phyloP scores from a whole-genome alignment of 2,329 filamentous ascomycete genomes.

The Xylariaceae sp. region DNA sequence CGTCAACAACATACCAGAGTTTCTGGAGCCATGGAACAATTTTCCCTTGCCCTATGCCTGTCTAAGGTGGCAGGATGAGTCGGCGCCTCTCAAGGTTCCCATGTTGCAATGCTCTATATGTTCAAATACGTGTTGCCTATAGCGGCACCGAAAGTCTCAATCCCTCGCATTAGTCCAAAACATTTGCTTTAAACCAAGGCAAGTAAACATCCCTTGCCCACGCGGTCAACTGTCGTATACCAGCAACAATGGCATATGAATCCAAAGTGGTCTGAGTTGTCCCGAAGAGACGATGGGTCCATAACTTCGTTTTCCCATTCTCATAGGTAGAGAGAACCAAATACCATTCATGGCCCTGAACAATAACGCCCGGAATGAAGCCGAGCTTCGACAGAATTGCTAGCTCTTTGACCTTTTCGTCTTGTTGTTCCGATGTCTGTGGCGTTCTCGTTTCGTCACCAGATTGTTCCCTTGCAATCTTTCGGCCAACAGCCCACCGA shows the following conservation, averaged over 20 bases:
- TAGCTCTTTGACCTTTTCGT: not conserved
- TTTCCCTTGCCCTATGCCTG: no score
- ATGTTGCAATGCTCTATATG: no score
- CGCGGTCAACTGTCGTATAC: not conserved
- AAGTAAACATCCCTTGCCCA: slow-evolving; percentile 3
- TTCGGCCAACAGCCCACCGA: slow-evolving; percentile 6
- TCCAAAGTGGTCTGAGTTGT: not conserved
- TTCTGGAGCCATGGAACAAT: no score
- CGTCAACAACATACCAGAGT: no score
- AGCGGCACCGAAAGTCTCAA: no score
- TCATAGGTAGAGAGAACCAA: slow-evolving; percentile 5
- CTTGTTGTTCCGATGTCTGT: not conserved
- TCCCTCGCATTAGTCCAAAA: not conserved
- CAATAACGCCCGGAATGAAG: slow-evolving; percentile 7
- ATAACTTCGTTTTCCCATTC: slow-evolving; percentile 5
- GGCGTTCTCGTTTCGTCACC: not conserved
- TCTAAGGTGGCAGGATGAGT: no score
- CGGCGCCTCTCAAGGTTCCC: no score
- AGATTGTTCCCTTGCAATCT: not conserved
- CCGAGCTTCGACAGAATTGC: slow-evolving; percentile 1
- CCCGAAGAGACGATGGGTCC: not conserved
- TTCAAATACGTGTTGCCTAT: no score
- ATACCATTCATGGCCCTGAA: slow-evolving; percentile 3
- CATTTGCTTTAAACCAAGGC: not conserved
- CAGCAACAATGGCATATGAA: not conserved